Conservation (phyloP, 2,329 filamentous ascomycete genomes). For the Blastomyces silverae region DNA sequence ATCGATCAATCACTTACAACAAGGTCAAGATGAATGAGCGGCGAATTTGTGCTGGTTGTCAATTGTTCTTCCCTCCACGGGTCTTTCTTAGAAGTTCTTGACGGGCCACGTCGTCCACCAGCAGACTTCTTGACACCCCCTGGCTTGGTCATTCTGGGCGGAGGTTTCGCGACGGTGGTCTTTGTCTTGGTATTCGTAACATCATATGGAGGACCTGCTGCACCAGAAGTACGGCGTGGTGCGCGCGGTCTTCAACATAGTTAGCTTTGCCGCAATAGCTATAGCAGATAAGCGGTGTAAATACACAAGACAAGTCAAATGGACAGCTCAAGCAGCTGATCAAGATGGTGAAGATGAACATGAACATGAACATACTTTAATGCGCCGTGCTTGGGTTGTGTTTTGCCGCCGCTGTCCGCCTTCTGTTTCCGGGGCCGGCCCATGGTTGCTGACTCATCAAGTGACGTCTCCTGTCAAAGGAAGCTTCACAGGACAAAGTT, state of each 20-base stretch:
- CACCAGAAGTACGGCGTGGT: slow-evolving; percentile 27
- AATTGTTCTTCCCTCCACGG: slow-evolving; percentile 37
- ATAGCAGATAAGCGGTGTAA: no score
- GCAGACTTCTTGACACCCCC: slow-evolving; percentile 19
- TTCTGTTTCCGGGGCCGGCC: slow-evolving; percentile 22
- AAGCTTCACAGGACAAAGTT: slow-evolving; percentile 7
- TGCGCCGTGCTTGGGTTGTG: background rate
- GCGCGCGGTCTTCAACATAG: slow-evolving; percentile 23
- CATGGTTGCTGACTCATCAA: slow-evolving; percentile 24
- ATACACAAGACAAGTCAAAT: background rate
- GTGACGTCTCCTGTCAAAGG: slow-evolving; percentile 9
- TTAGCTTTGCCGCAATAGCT: background rate
- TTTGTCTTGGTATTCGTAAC: slow-evolving; percentile 21
- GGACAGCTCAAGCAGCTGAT: background rate
- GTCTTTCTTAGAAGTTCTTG: slow-evolving; percentile 31
- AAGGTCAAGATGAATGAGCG: slow-evolving; percentile 33
- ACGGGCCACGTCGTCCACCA: slow-evolving; percentile 31
- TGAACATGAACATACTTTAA: background rate
- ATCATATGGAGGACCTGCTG: slow-evolving; percentile 22
- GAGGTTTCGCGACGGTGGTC: slow-evolving; percentile 26
- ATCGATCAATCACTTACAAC: slow-evolving; percentile 30
- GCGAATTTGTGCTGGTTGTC: slow-evolving; percentile 36
- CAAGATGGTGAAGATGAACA: background rate
- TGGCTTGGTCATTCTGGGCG: slow-evolving; percentile 20
- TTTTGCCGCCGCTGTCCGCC: slow-evolving; percentile 18